A percentile compares a stretch with the other conserved stretches of the same genome.
Conservation (phyloP, 805 yeast genomes). For the Zygosaccharomyces kombuchaensis region DNA sequence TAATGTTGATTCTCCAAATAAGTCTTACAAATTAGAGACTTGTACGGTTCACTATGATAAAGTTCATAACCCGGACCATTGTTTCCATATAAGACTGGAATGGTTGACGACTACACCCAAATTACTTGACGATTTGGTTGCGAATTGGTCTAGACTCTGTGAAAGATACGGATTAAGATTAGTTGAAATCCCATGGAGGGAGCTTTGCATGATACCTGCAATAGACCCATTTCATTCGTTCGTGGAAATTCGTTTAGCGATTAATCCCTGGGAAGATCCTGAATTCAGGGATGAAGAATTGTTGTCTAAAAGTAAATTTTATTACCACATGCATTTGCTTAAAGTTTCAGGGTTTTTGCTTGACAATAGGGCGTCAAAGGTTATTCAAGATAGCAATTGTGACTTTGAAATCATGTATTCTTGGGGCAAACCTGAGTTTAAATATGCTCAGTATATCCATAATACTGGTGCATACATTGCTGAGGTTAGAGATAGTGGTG, state of each 20-base stretch:
- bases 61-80: constrained; percentile 91
- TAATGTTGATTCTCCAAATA: constrained; percentile 68
- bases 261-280: constrained; percentile 68
- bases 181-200: constrained; percentile 91
- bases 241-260: constrained; percentile 58
- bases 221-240: constrained; percentile 86
- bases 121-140: constrained; percentile 72
- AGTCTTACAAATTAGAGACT: constrained; percentile 73
- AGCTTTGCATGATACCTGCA: constrained; percentile 68
- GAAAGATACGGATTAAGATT: constrained; percentile 76
- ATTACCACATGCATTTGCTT: constrained; percentile 72
- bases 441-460: constrained; percentile 86
- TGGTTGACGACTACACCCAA: constrained; percentile 92
- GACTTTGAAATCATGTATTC: constrained; percentile 71
- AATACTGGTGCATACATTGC: constrained; percentile 85
- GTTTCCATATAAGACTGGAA: constrained; percentile 85
- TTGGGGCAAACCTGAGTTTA: constrained; percentile 86
- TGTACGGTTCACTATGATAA: constrained; percentile 83
- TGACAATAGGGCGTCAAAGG: constrained; percentile 72
- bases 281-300: constrained; percentile 45
- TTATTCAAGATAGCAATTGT: constrained; percentile 45
- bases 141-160: constrained; percentile 74
- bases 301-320: constrained; percentile 51
- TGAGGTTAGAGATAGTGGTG: constrained; percentile 75
- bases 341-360: constrained; percentile 68